phyloP scores from a whole-genome alignment of 202 grass and related monocot species.

The Miscanthus sacchariflorus region DNA sequence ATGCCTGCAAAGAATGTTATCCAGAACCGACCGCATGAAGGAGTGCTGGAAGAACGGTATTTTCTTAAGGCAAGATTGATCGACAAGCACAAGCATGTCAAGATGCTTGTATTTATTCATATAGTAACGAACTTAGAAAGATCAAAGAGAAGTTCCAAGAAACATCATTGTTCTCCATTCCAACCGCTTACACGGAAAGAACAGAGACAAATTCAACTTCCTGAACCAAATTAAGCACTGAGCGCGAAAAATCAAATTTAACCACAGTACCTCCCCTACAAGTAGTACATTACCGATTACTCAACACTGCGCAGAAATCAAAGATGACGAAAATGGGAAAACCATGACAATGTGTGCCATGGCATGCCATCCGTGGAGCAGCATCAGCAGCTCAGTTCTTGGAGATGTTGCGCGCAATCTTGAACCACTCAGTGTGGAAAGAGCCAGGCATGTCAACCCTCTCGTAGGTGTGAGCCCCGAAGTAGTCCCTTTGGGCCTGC shows the following conservation, averaged over 20 bases:
- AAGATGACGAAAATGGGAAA: background rate
- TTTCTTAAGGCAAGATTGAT: background rate
- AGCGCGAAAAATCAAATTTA: constrained; percentile 28
- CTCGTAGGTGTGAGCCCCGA: constrained; percentile 89
- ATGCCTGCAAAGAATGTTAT: background rate
- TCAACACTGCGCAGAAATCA: background rate
- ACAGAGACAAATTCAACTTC: constrained; percentile 32
- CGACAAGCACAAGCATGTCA: background rate
- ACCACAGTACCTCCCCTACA: constrained; percentile 20
- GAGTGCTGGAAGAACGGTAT: background rate
- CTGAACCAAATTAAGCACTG: constrained; percentile 31
- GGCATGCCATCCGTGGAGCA: background rate
- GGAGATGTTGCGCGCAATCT: constrained; percentile 59
- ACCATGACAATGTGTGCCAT: constrained; percentile 1
- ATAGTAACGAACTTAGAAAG: constrained; percentile 29
- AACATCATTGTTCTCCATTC: constrained; percentile 30
- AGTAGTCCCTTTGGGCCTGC: constrained; percentile 89
- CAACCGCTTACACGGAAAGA: background rate
- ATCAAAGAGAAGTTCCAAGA: constrained; percentile 28
- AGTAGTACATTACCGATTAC: background rate
- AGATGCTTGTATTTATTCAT: constrained; percentile 34
- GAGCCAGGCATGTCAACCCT: constrained; percentile 74
- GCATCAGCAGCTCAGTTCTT: constrained; percentile 71
- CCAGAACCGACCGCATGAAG: background rate
- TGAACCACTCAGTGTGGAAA: constrained; percentile 92